Conservation (phyloP, 2,329 filamentous ascomycete genomes). For the Talaromyces sp. region DNA sequence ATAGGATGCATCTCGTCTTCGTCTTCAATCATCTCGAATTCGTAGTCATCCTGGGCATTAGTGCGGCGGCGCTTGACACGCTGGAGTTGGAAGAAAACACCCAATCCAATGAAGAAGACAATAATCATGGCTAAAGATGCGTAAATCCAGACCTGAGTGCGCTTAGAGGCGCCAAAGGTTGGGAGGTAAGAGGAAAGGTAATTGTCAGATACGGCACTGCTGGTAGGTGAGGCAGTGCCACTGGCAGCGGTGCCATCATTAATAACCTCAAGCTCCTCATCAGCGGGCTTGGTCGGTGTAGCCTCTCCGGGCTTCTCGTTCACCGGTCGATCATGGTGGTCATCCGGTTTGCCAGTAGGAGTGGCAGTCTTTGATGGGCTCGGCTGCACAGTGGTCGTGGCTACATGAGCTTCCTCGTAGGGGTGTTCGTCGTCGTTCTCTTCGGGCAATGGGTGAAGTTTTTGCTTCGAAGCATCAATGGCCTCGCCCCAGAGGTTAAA, state of each 20-base stretch:
- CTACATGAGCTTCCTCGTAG: slow-evolving; percentile 62
- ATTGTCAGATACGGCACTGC: slow-evolving; percentile 48
- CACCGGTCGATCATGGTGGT: slow-evolving; percentile 67
- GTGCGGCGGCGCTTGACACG: slow-evolving; percentile 75
- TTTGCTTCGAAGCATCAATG: slow-evolving; percentile 73
- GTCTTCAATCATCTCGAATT: slow-evolving; percentile 89
- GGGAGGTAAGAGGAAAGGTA: slow-evolving; percentile 85
- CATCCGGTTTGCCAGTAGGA: slow-evolving; percentile 54
- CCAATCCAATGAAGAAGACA: slow-evolving; percentile 78
- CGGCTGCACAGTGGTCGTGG: slow-evolving; percentile 64
- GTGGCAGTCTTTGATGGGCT: slow-evolving; percentile 49
- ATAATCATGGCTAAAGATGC: slow-evolving; percentile 82
- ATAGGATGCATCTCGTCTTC: slow-evolving; percentile 61
- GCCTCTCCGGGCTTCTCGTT: slow-evolving; percentile 58
- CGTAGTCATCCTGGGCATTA: slow-evolving; percentile 78
- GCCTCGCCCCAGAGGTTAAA: slow-evolving; percentile 92
- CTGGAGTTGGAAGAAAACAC: slow-evolving; percentile 78
- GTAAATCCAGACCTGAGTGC: slow-evolving; percentile 92
- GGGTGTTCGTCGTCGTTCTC: slow-evolving; percentile 84
- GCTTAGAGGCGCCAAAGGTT: slow-evolving; percentile 83
- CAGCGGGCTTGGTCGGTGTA: slow-evolving; percentile 19
- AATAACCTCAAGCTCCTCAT: slow-evolving; percentile 22
- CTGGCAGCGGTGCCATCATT: slow-evolving; percentile 32
- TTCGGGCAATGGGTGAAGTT: slow-evolving; percentile 76
- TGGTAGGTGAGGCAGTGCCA: slow-evolving; percentile 32